These are phyloP conservation scores for Saccharum hybrid DNA, from an alignment of 202 grass and related monocot species.

Conservation along the genomic window DNA sequence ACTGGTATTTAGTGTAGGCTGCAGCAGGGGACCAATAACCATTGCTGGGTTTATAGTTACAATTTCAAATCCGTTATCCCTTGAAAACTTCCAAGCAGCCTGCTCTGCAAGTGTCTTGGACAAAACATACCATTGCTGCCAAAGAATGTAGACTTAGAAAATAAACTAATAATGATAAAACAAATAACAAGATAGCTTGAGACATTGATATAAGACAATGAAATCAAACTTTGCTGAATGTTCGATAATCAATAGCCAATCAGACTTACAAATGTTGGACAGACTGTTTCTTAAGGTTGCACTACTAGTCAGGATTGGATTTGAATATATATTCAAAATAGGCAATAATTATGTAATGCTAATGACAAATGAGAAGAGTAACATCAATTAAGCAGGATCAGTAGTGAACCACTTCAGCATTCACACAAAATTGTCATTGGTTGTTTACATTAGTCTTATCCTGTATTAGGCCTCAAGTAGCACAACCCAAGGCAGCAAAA, in stretches of 20 bases:
- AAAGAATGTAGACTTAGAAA: constrained; percentile 36
- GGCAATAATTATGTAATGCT: neutral
- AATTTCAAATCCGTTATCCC: constrained; percentile 68
- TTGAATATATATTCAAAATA: neutral
- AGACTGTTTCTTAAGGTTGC: constrained; percentile 7
- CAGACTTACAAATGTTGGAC: constrained; percentile 21
- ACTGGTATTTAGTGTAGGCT: constrained; percentile 84
- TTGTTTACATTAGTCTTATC: neutral
- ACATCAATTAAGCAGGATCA: constrained; percentile 10
- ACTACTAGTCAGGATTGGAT: neutral
- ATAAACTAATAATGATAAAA: constrained; percentile 3
- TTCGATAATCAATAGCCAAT: constrained; percentile 4
- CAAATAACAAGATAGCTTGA: neutral
- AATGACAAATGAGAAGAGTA: constrained; percentile 32
- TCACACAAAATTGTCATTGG: neutral
- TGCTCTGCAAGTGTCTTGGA: constrained; percentile 87
- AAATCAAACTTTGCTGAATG: constrained; percentile 3
- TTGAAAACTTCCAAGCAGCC: constrained; percentile 85
- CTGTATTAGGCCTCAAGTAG: neutral
- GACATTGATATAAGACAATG: neutral
- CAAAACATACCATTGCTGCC: constrained; percentile 76
- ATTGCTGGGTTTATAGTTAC: constrained; percentile 79
- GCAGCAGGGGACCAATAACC: constrained; percentile 81
- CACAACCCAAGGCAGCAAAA: neutral
- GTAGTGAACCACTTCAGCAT: neutral